Evolutionary conservation across 345 rosid genomes (phyloP).

Genomic region (Conringia planisiliqua): DNA sequence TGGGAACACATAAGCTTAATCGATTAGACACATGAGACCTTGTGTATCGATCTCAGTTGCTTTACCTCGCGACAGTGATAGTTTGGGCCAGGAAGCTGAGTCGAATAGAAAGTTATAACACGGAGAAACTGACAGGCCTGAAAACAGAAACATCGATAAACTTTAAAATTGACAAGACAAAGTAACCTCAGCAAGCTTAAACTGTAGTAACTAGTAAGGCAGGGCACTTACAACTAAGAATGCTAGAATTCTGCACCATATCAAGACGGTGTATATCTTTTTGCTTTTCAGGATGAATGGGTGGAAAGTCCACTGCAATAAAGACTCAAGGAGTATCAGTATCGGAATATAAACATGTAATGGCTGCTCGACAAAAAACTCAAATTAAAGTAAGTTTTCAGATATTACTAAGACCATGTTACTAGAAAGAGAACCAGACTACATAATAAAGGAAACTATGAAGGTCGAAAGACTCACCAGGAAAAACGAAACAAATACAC

Average conservation of each 20-base stretch:
- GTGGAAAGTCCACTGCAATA: slow-evolving; percentile 98
- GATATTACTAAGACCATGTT: neutral
- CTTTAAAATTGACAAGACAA: slow-evolving; percentile 3
- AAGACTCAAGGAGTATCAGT: neutral
- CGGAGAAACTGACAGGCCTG: slow-evolving; percentile 93
- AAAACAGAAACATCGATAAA: slow-evolving; percentile 9
- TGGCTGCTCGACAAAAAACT: neutral
- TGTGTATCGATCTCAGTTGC: neutral
- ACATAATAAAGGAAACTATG: neutral
- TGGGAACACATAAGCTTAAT: slow-evolving; percentile 1
- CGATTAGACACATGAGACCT: neutral
- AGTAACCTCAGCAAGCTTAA: neutral
- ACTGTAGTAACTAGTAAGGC: neutral
- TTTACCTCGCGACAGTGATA: slow-evolving; percentile 95
- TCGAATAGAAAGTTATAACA: slow-evolving; percentile 82
- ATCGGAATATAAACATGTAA: neutral
- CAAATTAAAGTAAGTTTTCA: neutral
- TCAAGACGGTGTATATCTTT: slow-evolving; percentile 88
- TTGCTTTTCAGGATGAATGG: slow-evolving; percentile 94
- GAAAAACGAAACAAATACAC: slow-evolving; percentile 61
- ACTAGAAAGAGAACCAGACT: neutral
- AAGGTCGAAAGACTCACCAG: slow-evolving; percentile 52
- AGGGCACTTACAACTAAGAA: slow-evolving; percentile 82
- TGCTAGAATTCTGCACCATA: slow-evolving; percentile 98
- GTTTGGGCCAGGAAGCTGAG: slow-evolving; percentile 99